Evolutionary conservation across 495 filamentous ascomycete species (phyloP).

Genomic region (Daldinia vernicosa): DNA sequence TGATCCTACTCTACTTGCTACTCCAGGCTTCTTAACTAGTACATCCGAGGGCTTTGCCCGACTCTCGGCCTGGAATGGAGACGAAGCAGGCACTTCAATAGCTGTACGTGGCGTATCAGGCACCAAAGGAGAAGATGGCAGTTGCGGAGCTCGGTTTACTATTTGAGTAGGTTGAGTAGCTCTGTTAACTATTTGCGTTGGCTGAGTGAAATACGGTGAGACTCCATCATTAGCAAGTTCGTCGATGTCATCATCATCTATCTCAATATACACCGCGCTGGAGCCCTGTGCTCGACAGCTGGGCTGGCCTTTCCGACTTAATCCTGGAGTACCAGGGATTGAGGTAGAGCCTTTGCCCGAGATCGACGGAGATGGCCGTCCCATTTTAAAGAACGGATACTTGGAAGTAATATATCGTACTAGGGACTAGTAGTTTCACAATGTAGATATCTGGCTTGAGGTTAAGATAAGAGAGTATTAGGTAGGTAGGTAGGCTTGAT

Average conservation of each 20-base stretch:
- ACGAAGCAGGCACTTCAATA: slow-evolving; percentile 87
- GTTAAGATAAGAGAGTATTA: background rate
- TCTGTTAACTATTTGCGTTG: slow-evolving; percentile 42
- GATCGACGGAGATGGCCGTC: slow-evolving; percentile 11
- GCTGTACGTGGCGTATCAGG: slow-evolving; percentile 54
- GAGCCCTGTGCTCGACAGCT: slow-evolving; percentile 16
- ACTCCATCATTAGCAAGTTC: slow-evolving; percentile 44
- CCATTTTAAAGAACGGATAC: slow-evolving; percentile 26
- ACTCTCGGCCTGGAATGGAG: slow-evolving; percentile 62
- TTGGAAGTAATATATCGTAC: background rate
- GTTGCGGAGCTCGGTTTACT: slow-evolving; percentile 32
- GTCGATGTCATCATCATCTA: slow-evolving; percentile 45
- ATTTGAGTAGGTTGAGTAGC: slow-evolving; percentile 53
- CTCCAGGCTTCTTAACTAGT: slow-evolving; percentile 28
- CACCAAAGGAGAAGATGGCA: slow-evolving; percentile 46
- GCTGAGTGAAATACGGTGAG: slow-evolving; percentile 58
- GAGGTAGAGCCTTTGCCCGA: slow-evolving; percentile 26
- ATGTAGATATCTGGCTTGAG: background rate
- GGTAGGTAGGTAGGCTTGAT: background rate
- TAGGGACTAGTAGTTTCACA: background rate
- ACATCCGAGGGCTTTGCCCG: slow-evolving; percentile 29
- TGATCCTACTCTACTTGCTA: slow-evolving; percentile 57
- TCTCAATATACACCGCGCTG: slow-evolving; percentile 32
- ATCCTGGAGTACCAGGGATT: slow-evolving; percentile 31
- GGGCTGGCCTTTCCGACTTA: slow-evolving; percentile 24